Evolutionary conservation across 176 grass and related monocot genomes (phyloP), one percentile per base, ranked within the genome.

Genomic region (Carex cristatella): DNA sequence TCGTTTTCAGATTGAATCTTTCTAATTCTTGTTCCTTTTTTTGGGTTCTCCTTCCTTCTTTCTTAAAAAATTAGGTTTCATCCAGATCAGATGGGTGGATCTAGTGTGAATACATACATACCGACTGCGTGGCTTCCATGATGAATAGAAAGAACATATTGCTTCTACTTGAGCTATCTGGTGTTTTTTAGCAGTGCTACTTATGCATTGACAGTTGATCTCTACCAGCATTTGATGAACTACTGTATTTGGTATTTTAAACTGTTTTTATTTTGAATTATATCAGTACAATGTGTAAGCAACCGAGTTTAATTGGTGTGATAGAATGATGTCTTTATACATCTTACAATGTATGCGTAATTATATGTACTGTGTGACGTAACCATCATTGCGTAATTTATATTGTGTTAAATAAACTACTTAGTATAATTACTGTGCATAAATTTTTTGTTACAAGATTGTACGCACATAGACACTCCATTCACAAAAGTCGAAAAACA

Each of bases 81-180:
- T 89, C 90, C 88, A 40, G 96, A 95, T 86, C 93, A 95, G 68
- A 91, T 95, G 56, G 88, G 81, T 54, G 92, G 87, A 81, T 82
- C 90, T 78, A 95, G 90, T 80, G 91, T 99, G 40, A 89, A 86
- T 11, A 92, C 88, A 13, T 99, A 88, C 93, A 91, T 95, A 93
- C 85, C 93, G 1, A 71, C 91, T 0, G 71, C 86, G 46, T 99
- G 96, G 96, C 73, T 99, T 83, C 91, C 96, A 35, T 99, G 87
- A 95, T 95, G 84, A 91, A 79, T 66, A 77, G 18, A 30, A 19
- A 48, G 27, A 73, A 85, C 27, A 14, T 38, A 64, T 27, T 23
- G 30, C 16, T 32, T 42, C 15, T 31, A 13, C 33, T 46, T 27
- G 48, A 69, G 51, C 28, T 69, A 10, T 57, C 10, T 61, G 16